Evolutionary conservation across 768 basidiomycete species (phyloP), one percentile per base, ranked within the genome.

Genomic region (Trametes maxima): DNA sequence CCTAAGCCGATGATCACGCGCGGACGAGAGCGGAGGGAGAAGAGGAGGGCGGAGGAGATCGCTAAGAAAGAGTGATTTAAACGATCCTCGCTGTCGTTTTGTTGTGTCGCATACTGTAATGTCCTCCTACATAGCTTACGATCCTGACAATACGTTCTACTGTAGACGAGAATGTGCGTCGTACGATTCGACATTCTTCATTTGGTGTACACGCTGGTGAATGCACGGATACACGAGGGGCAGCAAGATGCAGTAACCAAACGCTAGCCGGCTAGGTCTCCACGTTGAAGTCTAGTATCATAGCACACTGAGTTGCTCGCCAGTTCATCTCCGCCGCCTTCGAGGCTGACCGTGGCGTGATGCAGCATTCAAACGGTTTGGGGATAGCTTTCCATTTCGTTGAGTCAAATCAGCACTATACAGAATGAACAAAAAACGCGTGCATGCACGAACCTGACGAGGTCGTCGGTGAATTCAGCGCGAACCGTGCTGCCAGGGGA

Each of bases 1-100:
- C 94, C 95, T 2, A 92, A 89, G 71, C 75, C 80, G 45, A 85
- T 98, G 82, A 80, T 98, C 50, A 94, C 91, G 0, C 82, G 87
- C 5, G 95, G 95, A 3, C 78, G 90, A 45, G 92, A 95, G 68
- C 80, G 95, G 33, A 78, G 91, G 62, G 92, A 92, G 40, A 57
- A 54, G 43, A 36, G 67, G 44, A 47, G 67, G 33, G 52, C 59
- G 22, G 58, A 54, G 44, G 66, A 67, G 48, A 52, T 46, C 39
- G 19, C 39, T 57, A 64, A 64, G 54, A 49, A 40, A 53, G 54
- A 59, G 37, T 46, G 22, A 37, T 56, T 24, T 42, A 8, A 21
- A n/a, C n/a, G 54, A 16, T 10, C 35, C 28, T 2, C 44, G 44
- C 40, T 44, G 35, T n/a, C 40, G 25, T 21, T 44, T 6, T 44